These are phyloP conservation scores for Eucalyptus sideroxylon DNA, from an alignment of 345 rosid species.

Conservation along the genomic window DNA sequence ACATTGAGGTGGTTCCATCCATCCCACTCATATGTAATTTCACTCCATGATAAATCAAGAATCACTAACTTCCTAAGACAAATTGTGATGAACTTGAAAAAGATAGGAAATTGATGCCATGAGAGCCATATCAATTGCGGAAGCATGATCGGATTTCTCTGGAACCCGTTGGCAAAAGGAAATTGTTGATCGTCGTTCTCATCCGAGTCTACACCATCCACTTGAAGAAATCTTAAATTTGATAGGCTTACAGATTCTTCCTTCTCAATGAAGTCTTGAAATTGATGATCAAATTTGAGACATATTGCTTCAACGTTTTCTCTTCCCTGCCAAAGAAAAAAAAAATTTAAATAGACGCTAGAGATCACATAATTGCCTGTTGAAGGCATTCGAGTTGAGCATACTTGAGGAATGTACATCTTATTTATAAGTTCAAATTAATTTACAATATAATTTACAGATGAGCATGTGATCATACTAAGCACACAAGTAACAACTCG, in stretches of 20 bases:
- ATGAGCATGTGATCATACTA: rapidly evolving
- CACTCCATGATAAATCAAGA: background rate
- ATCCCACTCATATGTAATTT: no score
- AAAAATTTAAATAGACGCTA: background rate
- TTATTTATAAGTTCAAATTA: rapidly evolving
- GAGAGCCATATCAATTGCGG: no score
- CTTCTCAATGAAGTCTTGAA: background rate
- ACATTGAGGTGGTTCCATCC: no score
- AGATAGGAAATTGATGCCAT: no score
- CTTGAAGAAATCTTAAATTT: background rate
- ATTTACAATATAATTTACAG: background rate
- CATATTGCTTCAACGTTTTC: background rate
- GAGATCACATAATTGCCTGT: background rate
- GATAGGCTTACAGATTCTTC: background rate
- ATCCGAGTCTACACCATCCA: background rate
- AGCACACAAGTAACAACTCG: rapidly evolving
- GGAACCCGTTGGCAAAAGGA: background rate
- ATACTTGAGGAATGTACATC: background rate
- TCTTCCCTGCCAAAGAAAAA: background rate
- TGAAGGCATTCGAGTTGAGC: background rate
- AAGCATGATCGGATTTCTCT: no score
- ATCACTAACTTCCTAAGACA: background rate
- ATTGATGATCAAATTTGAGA: background rate
- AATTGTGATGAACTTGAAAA: rapidly evolving
- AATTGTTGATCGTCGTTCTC: rapidly evolving